A percentile compares a stretch with the other conserved stretches of the same genome.
phyloP scores from a whole-genome alignment of 768 basidiomycete species.

The Candolleomyces aberdarensis region DNA sequence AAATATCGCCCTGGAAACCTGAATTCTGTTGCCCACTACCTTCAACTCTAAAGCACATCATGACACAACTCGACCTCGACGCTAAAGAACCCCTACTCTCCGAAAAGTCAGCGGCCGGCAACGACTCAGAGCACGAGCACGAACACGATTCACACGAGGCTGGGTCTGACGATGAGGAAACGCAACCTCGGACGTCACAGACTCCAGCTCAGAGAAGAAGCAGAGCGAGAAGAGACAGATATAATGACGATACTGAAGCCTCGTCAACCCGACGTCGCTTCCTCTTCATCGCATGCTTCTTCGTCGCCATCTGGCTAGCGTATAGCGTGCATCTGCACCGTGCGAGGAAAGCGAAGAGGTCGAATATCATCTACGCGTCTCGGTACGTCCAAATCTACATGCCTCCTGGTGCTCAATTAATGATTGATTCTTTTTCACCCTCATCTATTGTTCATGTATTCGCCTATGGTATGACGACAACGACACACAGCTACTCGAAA shows the following conservation, averaged over 20 bases:
- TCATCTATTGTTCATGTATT: too few species aligned
- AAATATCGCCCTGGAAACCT: background rate
- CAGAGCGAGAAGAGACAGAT: too few species aligned
- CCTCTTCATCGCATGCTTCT: background rate
- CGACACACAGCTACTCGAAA: conserved; percentile 16
- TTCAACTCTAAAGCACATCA: too few species aligned
- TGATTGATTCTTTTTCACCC: background rate
- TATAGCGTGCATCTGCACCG: background rate
- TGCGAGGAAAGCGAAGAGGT: conserved; percentile 3
- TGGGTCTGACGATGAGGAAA: too few species aligned
- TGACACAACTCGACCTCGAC: too few species aligned
- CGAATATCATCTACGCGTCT: conserved; percentile 16
- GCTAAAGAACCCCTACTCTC: too few species aligned
- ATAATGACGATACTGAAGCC: too few species aligned
- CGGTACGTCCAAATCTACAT: conserved; percentile 4
- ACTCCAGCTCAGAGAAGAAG: too few species aligned
- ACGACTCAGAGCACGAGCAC: too few species aligned
- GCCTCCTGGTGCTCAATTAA: background rate
- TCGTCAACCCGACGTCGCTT: background rate
- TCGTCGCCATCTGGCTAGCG: conserved; percentile 6
- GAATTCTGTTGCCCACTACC: background rate
- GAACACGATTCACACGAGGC: too few species aligned
- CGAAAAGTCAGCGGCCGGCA: too few species aligned
- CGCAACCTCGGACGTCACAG: too few species aligned
- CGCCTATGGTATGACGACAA: background rate